phyloP scores from a whole-genome alignment of 73 alveolate genomes.

The Tetrahymena malaccensis region DNA sequence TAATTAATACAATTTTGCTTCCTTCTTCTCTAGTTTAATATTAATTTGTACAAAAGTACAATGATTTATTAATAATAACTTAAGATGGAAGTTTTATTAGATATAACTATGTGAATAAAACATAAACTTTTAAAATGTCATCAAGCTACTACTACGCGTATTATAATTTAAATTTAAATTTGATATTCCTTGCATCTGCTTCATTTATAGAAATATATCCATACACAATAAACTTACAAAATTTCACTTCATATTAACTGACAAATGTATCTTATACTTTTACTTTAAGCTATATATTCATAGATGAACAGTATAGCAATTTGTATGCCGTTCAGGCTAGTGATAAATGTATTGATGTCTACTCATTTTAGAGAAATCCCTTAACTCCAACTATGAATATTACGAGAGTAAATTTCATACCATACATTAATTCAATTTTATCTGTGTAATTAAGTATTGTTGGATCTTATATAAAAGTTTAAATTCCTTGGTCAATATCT shows the following conservation, averaged over 20 bases:
- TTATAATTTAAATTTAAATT: neutral
- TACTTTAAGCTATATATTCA: neutral
- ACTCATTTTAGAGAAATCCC: neutral
- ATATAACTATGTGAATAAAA: neutral
- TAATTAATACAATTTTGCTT: neutral
- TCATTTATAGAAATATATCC: neutral
- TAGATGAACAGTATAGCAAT: neutral
- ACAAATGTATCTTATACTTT: neutral
- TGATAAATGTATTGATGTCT: neutral
- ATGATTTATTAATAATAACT: neutral
- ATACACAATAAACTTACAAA: neutral
- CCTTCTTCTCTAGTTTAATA: neutral
- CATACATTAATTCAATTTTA: neutral
- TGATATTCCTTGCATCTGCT: neutral
- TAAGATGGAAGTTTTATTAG: neutral
- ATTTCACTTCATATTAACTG: neutral
- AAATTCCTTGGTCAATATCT: neutral
- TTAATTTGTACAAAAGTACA: neutral
- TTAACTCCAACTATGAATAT: neutral
- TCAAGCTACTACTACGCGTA: neutral
- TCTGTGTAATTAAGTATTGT: neutral
- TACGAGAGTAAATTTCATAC: neutral
- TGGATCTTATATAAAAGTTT: neutral
- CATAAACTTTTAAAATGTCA: neutral
- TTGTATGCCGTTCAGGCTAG: neutral